Base-by-base conservation (phyloP, 495 filamentous ascomycete species). In the Thozetella sp. region DNA sequence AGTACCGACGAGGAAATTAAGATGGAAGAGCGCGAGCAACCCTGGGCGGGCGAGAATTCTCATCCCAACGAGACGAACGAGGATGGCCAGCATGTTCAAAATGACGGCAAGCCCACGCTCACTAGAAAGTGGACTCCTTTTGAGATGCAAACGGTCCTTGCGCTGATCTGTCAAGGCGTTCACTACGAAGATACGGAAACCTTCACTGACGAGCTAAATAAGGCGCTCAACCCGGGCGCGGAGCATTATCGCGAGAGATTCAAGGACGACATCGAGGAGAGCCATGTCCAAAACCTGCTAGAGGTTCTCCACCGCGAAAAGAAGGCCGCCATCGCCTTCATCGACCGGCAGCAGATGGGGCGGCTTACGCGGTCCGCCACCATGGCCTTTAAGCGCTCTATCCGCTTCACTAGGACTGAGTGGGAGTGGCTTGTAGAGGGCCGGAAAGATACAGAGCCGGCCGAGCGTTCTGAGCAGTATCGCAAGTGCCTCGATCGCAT, bases 131-230 rank as follows among this genome's bases (percentile, higher is more conserved):
- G 59, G 59, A 45, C 59, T 11, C 45, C 51, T 22, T 61, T 52
- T 22, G 59, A 61, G 54, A 52, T 61, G 54, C 53, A 56, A 26
- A 22, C 54, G 2, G 54, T 61, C 17, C 27, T 56, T 10, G 53
- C 59, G 19, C 54, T 61, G 20, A 52, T 61, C 53, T 61, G 53
- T 46, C 51, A 56, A 34, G 45, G 59, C 6, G 45, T 56, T 11
- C 59, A 61, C 25, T 25, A 25, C 12, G 23, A 56, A 23, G 34
- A 26, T 12, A 54, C 53, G 25, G 53, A 48, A 22, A 26, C 25
- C 1, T 61, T 61, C 26, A 46, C 59, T n/a, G 55, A 54, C 2
- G 43, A 25, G 22, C 22, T 61, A 27, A 61, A 61, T 46, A 26
- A 61, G 22, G 59, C 59, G 13, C 59, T 61, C 19, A 61, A 61